Base-by-base conservation (phyloP, 805 yeast genomes). In the Wickerhamomyces ciferrii region DNA sequence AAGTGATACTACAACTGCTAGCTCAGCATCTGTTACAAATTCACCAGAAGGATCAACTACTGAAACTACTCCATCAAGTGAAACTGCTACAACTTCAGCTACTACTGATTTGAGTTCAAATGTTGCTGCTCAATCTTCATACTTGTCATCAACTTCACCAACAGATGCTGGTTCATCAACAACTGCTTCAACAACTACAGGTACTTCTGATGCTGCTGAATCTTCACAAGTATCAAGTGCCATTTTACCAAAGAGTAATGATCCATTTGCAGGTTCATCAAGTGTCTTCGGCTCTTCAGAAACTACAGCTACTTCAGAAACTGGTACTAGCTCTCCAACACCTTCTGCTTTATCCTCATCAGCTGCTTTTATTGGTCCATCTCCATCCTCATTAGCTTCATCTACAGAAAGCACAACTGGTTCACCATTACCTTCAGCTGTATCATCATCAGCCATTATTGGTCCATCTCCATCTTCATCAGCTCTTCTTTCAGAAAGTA, bases 1-100 rank as follows among this genome's bases (percentile, higher is more conserved):
- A 32, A 15, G 37, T 19, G 11, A 44, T 37, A 13, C 41, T 2
- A 8, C 44, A 4, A 13, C 46, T 7, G 5, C 43, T 19, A 45
- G 40, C 39, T 10, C 48, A 5, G 41, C 44, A 20, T 40, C 48
- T 19, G 21, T 41, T 34, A 17, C 24, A 21, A 36, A 10, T 29
- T 19, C 40, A 25, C 21, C 44, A 8, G 21, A 17, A 10, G n/a
- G 24, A 13, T 19, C 37, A 19, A 29, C 45, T 43, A 23, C 38
- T 37, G 15, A 36, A 25, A 18, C 41, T 36, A n/a, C 23, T 24
- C 10, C 18, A 24, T 6, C 39, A 6, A 10, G 41, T 35, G 24
- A 18, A 24, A 13, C 17, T 9, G 11, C 32, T n/a, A 14, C 25
- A 2, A 17, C 43, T 19, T 5, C 37, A 34, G 34, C 11, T 29